Conservation (phyloP, 2,329 filamentous ascomycete species). For the Sporothrix protearum region DNA sequence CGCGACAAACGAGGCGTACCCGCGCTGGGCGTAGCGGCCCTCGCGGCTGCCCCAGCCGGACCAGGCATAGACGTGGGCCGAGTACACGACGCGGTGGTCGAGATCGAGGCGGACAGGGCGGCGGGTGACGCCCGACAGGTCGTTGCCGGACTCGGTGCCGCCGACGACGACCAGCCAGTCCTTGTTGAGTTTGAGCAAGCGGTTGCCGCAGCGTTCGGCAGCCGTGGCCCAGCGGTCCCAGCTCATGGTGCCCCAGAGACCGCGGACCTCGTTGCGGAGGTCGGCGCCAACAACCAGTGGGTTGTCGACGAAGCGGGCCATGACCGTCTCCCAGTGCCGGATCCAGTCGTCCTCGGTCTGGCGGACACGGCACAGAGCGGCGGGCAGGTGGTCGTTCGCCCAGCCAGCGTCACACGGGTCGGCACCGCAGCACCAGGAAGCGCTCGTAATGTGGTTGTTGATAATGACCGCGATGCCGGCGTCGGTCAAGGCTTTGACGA, state of each 20-base stretch:
- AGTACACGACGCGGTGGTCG: constrained; percentile 59
- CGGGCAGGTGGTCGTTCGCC: constrained; percentile 59
- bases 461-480: constrained; percentile 62
- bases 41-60: constrained; percentile 63
- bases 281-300: constrained; percentile 63
- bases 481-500: constrained; percentile 56
- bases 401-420: constrained; percentile 65
- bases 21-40: constrained; percentile 58
- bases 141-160: constrained; percentile 64
- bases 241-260: constrained; percentile 65
- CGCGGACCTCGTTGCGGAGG: constrained; percentile 65
- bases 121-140: constrained; percentile 53
- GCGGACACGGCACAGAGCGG: constrained; percentile 55
- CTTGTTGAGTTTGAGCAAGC: constrained; percentile 55
- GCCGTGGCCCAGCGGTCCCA: constrained; percentile 63
- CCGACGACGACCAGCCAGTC: constrained; percentile 67
- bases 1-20: constrained; percentile 58
- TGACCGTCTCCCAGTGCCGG: constrained; percentile 61
- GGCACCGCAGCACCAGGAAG: constrained; percentile 66
- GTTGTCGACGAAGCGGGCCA: constrained; percentile 56
- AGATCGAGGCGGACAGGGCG: constrained; percentile 58
- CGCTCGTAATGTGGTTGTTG: constrained; percentile 68
- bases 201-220: constrained; percentile 60
- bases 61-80: constrained; percentile 66
- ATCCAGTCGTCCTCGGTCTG: constrained; percentile 67